phyloP scores from a whole-genome alignment of 1,284 basidiomycete genomes.

The Pseudozyma pruni region DNA sequence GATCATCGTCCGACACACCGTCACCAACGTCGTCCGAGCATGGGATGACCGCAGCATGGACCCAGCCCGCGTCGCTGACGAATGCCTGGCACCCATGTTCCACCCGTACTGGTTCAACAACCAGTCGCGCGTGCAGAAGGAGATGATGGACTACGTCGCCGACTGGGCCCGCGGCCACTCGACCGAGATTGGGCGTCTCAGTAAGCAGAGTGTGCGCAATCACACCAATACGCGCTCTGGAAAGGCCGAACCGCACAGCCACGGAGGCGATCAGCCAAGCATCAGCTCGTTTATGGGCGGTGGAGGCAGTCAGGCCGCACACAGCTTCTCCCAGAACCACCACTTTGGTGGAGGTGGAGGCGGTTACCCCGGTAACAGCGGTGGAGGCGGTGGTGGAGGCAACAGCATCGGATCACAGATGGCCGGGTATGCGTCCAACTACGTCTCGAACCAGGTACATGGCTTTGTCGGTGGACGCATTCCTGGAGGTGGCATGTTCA shows the following conservation, averaged over 20 bases:
- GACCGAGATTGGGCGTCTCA: constrained; percentile 51
- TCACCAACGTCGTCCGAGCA: constrained; percentile 79
- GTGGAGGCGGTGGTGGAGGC: constrained; percentile 27
- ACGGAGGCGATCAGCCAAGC: constrained; percentile 50
- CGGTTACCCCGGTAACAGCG: constrained; percentile 5
- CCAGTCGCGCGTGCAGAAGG: constrained; percentile 50
- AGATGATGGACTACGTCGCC: constrained; percentile 62
- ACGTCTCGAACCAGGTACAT: constrained; percentile 45
- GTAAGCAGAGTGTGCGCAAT: constrained; percentile 47
- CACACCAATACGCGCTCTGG: constrained; percentile 62
- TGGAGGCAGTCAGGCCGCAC: constrained; percentile 43
- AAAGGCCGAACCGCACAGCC: constrained; percentile 57
- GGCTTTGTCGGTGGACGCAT: constrained; percentile 37
- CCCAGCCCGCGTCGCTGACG: constrained; percentile 50
- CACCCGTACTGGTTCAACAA: constrained; percentile 60
- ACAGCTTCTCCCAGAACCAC: constrained; percentile 30
- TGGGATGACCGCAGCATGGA: constrained; percentile 72
- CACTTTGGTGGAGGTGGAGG: constrained; percentile 21
- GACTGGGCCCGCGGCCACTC: constrained; percentile 51
- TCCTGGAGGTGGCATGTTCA: constrained; percentile 38
- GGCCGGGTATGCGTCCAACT: constrained; percentile 43
- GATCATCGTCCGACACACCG: constrained; percentile 73
- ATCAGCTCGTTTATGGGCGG: constrained; percentile 48
- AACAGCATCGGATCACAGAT: constrained; percentile 39
- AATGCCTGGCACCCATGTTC: constrained; percentile 60